A percentile compares a stretch with the other conserved stretches of the same genome.
Evolutionary conservation across 2,329 filamentous ascomycete genomes (phyloP).

Genomic region (Fusarium avenaceum): DNA sequence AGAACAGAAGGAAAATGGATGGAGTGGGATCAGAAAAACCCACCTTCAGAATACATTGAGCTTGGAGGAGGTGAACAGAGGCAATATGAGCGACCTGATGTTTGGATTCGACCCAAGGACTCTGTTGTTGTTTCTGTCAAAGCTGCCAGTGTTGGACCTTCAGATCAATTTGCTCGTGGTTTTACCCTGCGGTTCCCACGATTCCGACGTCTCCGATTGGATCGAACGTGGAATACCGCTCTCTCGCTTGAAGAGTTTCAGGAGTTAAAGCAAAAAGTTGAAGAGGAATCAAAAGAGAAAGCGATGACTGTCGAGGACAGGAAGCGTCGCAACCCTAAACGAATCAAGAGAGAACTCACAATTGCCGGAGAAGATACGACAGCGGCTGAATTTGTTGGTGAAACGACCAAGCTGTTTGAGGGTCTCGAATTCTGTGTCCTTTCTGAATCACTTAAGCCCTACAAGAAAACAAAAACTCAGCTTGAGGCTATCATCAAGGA

Average conservation of each 20-base stretch:
- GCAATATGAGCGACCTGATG: slow-evolving; percentile 84
- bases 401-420: slow-evolving; percentile 76
- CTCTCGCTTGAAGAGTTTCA: slow-evolving; percentile 84
- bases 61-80: slow-evolving; percentile 79
- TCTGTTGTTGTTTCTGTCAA: slow-evolving; percentile 92
- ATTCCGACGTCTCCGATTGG: slow-evolving; percentile 84
- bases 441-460: slow-evolving; percentile 77
- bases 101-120: slow-evolving; percentile 92
- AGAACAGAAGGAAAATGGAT: slow-evolving; percentile 92
- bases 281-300: slow-evolving; percentile 79
- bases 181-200: slow-evolving; percentile 91
- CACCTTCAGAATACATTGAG: slow-evolving; percentile 83
- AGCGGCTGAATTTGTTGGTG: slow-evolving; percentile 64
- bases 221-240: slow-evolving; percentile 86
- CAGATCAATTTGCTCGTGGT: slow-evolving; percentile 81
- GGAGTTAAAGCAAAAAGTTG: slow-evolving; percentile 75
- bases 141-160: slow-evolving; percentile 80
- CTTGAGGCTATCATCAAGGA: slow-evolving; percentile 86
- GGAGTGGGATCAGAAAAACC: slow-evolving; percentile 82
- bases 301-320: slow-evolving; percentile 82
- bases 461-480: slow-evolving; percentile 81
- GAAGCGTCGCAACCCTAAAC: slow-evolving; percentile 66
- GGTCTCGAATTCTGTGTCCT: slow-evolving; percentile 86
- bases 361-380: slow-evolving; percentile 76
- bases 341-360: slow-evolving; percentile 75